Conservation (phyloP, 495 filamentous ascomycete genomes). For the Mycothermus thermophilus region DNA sequence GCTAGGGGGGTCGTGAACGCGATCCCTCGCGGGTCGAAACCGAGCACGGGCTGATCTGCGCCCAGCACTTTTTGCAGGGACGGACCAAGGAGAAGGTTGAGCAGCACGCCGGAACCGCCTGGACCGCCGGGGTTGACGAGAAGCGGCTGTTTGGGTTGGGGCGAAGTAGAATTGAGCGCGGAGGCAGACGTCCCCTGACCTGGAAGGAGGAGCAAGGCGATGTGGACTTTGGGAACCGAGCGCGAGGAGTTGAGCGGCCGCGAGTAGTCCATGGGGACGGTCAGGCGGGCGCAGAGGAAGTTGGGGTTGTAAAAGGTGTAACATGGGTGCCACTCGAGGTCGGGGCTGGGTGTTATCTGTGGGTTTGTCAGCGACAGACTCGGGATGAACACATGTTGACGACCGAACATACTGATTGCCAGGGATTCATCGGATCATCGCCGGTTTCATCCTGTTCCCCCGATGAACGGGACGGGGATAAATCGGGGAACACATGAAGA, state of each 20-base stretch:
- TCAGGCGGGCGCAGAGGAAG: slow-evolving; percentile 39
- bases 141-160: slow-evolving; percentile 18
- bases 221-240: slow-evolving; percentile 28
- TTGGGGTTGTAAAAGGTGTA: slow-evolving; percentile 18
- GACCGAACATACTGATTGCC: not conserved
- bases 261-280: slow-evolving; percentile 45
- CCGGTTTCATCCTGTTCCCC: too few relatives aligned
- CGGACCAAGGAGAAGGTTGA: slow-evolving; percentile 15
- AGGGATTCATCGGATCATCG: slow-evolving; percentile 3
- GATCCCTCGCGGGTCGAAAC: slow-evolving; percentile 34
- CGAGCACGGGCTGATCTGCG: slow-evolving; percentile 26
- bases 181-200: too few relatives aligned
- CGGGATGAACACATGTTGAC: not conserved
- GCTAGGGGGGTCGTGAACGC: slow-evolving; percentile 24
- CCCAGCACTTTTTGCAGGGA: slow-evolving; percentile 25
- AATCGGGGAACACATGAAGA: too few relatives aligned
- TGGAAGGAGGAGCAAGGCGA: slow-evolving; percentile 38
- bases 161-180: slow-evolving; percentile 13
- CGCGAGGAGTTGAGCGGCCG: slow-evolving; percentile 20
- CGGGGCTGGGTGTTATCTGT: slow-evolving; percentile 30
- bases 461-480: too few relatives aligned
- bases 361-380: not conserved
- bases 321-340: slow-evolving; percentile 31
- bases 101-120: slow-evolving; percentile 23
- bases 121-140: slow-evolving; percentile 34